Conservation (phyloP, 2,329 filamentous ascomycete genomes). For the Neurospora sp. region DNA sequence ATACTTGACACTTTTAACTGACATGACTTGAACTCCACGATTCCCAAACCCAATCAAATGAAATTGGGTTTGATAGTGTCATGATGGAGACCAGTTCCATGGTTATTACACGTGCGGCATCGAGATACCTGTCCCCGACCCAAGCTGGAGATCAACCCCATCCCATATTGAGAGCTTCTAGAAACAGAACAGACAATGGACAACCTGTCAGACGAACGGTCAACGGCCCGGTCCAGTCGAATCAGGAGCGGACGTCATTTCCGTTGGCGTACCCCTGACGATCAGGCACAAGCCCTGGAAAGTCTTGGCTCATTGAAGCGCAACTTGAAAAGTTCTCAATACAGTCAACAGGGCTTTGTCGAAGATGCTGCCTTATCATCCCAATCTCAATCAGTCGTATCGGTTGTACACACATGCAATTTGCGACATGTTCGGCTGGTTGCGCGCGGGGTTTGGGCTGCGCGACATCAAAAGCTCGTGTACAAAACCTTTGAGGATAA, state of each 20-base stretch:
- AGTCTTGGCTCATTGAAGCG: background rate
- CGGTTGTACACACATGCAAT: background rate
- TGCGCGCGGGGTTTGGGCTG: background rate
- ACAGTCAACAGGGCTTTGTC: background rate
- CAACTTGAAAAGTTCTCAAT: background rate
- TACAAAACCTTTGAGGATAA: background rate
- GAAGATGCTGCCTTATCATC: background rate
- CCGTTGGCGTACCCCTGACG: background rate
- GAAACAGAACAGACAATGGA: background rate
- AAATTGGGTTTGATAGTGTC: background rate
- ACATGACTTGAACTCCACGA: background rate
- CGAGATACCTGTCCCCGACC: background rate
- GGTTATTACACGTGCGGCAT: background rate
- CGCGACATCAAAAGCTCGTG: background rate
- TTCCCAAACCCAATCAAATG: background rate
- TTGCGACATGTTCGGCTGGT: background rate
- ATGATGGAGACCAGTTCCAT: background rate
- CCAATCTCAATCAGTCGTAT: background rate
- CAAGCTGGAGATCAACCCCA: background rate
- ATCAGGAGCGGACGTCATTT: background rate
- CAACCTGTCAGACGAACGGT: background rate
- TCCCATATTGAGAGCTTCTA: background rate
- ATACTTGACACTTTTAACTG: background rate
- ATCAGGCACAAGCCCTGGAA: background rate
- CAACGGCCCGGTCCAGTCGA: background rate